Evolutionary conservation across 768 basidiomycete species (phyloP).

Genomic region (Filobasidium floriforme): DNA sequence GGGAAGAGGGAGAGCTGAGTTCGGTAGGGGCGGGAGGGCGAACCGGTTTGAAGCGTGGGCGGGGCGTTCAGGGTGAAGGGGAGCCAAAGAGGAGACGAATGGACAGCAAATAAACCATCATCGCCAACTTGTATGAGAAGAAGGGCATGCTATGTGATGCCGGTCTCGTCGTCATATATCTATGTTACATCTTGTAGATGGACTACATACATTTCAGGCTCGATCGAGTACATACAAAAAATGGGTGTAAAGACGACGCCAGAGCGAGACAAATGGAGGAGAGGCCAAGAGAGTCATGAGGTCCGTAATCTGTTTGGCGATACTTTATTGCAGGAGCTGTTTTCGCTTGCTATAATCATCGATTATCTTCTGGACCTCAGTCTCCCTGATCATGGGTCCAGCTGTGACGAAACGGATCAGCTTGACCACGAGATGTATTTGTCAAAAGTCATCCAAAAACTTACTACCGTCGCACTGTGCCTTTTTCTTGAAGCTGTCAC

Average conservation of each 20-base stretch:
- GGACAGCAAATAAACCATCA: not conserved
- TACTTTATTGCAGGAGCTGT: not conserved
- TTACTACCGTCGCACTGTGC: slow-evolving; percentile 38
- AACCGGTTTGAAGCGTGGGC: not conserved
- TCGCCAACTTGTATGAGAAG: no score
- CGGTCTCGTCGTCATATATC: no score
- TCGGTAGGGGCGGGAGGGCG: not conserved
- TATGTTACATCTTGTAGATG: no score
- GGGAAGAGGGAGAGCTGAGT: slow-evolving; percentile 4
- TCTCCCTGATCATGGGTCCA: not conserved
- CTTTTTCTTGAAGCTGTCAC: slow-evolving; percentile 39
- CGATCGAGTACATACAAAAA: no score
- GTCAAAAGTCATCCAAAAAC: slow-evolving; percentile 5
- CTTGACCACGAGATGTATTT: not conserved
- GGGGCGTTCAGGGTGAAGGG: not conserved
- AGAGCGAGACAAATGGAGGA: no score
- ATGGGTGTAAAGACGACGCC: no score
- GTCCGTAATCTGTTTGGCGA: no score
- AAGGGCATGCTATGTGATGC: no score
- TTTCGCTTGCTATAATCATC: not conserved
- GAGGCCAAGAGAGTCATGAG: no score
- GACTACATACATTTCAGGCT: no score
- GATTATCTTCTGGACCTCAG: not conserved
- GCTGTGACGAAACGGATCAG: not conserved
- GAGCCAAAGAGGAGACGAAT: not conserved